Evolutionary conservation across 2,329 filamentous ascomycete species (phyloP).

Genomic region (Dothidotthia symphoricarpi): DNA sequence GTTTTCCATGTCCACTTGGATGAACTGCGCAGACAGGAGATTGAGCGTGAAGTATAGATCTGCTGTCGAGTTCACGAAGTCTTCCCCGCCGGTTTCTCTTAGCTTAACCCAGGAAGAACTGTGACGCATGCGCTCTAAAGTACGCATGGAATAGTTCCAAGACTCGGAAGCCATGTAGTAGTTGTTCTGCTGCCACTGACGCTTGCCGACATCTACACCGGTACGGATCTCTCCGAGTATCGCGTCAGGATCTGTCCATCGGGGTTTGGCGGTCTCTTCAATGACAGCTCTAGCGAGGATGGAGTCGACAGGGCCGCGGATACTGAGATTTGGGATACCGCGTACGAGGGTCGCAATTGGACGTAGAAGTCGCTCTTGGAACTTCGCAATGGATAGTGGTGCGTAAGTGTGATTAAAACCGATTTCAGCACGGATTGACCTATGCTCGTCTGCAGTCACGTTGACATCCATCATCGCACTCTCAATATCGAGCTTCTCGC

Average conservation of each 20-base stretch:
- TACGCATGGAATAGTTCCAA: constrained; percentile 25
- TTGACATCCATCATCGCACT: constrained; percentile 26
- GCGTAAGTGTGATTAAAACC: constrained; percentile 16
- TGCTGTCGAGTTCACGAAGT: constrained; percentile 25
- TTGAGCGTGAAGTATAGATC: constrained; percentile 29
- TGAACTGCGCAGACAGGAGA: constrained; percentile 22
- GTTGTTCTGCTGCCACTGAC: constrained; percentile 28
- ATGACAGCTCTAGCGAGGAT: constrained; percentile 12
- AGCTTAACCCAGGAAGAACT: constrained; percentile 24
- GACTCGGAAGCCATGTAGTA: constrained; percentile 19
- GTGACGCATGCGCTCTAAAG: constrained; percentile 29
- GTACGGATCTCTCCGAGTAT: constrained; percentile 27
- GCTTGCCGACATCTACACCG: constrained; percentile 27
- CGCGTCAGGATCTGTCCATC: constrained; percentile 24
- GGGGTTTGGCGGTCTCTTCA: constrained; percentile 18
- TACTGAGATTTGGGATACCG: constrained; percentile 18
- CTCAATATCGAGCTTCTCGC: constrained; percentile 25
- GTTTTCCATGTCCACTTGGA: constrained; percentile 25
- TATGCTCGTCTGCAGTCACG: constrained; percentile 19
- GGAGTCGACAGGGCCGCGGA: constrained; percentile 18
- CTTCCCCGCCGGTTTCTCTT: constrained; percentile 18
- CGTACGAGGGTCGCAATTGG: constrained; percentile 21
- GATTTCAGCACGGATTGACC: constrained; percentile 17
- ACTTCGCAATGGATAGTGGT: constrained; percentile 16
- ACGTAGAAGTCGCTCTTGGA: constrained; percentile 21